Conservation (phyloP, 1,284 basidiomycete genomes). For the Leccinum pallidistipes region DNA sequence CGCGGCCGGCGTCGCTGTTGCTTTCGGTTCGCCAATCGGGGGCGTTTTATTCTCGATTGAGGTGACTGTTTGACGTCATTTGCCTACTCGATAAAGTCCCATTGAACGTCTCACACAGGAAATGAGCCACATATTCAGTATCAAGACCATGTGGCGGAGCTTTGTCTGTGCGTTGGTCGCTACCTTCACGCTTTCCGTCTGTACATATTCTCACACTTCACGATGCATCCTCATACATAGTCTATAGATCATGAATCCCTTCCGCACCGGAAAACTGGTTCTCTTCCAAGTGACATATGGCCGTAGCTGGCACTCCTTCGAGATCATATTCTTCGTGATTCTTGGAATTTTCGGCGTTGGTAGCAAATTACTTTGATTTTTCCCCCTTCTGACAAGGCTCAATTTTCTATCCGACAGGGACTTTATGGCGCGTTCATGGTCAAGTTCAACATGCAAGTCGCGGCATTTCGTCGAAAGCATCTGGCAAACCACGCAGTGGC, state of each 20-base stretch:
- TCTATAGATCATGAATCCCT: slow-evolving; percentile 92
- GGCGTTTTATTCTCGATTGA: slow-evolving; percentile 94
- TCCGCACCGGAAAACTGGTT: slow-evolving; percentile 96
- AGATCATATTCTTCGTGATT: slow-evolving; percentile 94
- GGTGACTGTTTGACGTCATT: slow-evolving; percentile 37
- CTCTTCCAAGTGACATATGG: slow-evolving; percentile 98
- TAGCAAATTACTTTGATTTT: slow-evolving; percentile 11
- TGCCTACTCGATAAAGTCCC: background rate
- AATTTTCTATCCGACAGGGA: slow-evolving; percentile 55
- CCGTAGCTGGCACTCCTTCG: slow-evolving; percentile 99
- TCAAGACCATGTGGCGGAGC: slow-evolving; percentile 97
- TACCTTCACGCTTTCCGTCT: slow-evolving; percentile 90
- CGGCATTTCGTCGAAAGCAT: slow-evolving; percentile 90
- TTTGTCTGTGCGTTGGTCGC: slow-evolving; percentile 98
- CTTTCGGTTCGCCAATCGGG: slow-evolving; percentile 97
- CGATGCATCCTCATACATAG: slow-evolving; percentile 18
- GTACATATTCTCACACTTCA: slow-evolving; percentile 35
- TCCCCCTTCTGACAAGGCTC: background rate
- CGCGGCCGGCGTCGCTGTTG: slow-evolving; percentile 96
- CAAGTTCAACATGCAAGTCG: slow-evolving; percentile 95
- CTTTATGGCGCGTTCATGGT: slow-evolving; percentile 97
- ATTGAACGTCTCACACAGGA: slow-evolving; percentile 55
- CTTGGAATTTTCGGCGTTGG: slow-evolving; percentile 93
- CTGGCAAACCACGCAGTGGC: slow-evolving; percentile 82
- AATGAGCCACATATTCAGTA: slow-evolving; percentile 97